A percentile compares a stretch with the other conserved stretches of the same genome.
phyloP scores from a whole-genome alignment of 2,329 filamentous ascomycete genomes.

The Lecanosticta acicola region DNA sequence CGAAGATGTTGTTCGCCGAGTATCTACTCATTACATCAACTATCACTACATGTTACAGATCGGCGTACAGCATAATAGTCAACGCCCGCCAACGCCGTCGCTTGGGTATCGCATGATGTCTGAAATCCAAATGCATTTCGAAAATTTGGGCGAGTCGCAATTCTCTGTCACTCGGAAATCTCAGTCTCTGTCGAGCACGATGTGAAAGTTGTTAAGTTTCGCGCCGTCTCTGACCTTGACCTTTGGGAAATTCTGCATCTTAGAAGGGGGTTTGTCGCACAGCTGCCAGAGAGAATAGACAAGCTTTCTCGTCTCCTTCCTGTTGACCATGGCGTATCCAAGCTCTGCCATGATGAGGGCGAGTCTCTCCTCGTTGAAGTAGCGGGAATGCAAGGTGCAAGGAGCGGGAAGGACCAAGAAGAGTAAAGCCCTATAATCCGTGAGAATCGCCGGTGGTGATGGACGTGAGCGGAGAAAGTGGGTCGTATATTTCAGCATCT shows the following conservation, averaged over 20 bases:
- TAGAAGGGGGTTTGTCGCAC: slow-evolving; percentile 22
- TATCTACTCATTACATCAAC: neutral
- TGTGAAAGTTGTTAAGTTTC: slow-evolving; percentile 79
- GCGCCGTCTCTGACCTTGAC: slow-evolving; percentile 68
- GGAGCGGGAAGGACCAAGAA: slow-evolving; percentile 88
- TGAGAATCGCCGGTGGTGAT: slow-evolving; percentile 1
- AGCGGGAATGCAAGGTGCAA: slow-evolving; percentile 85
- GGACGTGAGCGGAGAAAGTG: slow-evolving; percentile 55
- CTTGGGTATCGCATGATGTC: neutral
- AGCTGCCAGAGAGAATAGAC: slow-evolving; percentile 83
- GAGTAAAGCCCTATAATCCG: slow-evolving; percentile 36
- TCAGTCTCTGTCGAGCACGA: neutral
- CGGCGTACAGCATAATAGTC: neutral
- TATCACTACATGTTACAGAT: neutral
- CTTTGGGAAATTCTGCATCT: slow-evolving; percentile 55
- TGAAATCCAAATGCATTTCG: neutral
- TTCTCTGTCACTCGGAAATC: too few relatives aligned
- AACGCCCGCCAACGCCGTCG: neutral
- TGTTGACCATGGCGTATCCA: slow-evolving; percentile 61
- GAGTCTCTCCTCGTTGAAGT: slow-evolving; percentile 68
- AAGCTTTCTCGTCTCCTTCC: slow-evolving; percentile 75
- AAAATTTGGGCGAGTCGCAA: too few relatives aligned
- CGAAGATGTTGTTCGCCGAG: too few relatives aligned
- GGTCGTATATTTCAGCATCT: slow-evolving; percentile 75
- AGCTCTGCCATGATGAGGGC: slow-evolving; percentile 68